These are phyloP conservation scores for Colletotrichum lentis DNA, from an alignment of 2,329 filamentous ascomycete genomes.

Conservation along the genomic window DNA sequence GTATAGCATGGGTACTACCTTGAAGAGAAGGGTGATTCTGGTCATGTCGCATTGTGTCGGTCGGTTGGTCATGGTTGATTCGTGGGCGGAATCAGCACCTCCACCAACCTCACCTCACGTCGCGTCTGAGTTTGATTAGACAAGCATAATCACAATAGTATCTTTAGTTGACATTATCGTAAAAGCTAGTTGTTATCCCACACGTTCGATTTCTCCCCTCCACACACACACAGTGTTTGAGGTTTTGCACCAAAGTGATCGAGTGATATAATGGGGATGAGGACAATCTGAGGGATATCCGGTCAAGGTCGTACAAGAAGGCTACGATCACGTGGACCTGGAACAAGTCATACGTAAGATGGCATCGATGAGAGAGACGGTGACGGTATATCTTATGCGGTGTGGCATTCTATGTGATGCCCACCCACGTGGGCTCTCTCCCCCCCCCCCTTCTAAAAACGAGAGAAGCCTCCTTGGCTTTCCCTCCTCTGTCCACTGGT, in stretches of 20 bases:
- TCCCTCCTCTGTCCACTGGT: neutral
- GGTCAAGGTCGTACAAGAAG: neutral
- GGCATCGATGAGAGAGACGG: neutral
- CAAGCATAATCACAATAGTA: conserved; percentile 25
- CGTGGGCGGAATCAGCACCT: neutral
- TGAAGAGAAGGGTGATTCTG: neutral
- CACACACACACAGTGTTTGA: neutral
- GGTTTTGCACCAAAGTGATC: too few species aligned
- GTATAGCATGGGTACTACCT: neutral
- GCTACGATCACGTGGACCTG: neutral
- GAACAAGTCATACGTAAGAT: neutral
- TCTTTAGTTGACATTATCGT: conserved; percentile 30
- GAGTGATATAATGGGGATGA: too few species aligned
- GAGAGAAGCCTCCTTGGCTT: neutral
- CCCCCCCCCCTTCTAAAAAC: neutral
- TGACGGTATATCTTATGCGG: conserved; percentile 1
- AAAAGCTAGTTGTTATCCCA: conserved; percentile 35
- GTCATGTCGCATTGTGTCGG: neutral
- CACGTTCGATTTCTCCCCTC: neutral
- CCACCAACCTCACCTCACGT: neutral
- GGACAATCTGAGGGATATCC: too few species aligned
- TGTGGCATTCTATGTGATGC: conserved; percentile 28
- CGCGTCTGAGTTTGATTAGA: conserved; percentile 9
- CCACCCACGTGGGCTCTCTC: neutral
- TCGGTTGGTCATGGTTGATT: neutral